Evolutionary conservation across 352 stramenopile genomes (phyloP).

Genomic region (Phytophthora europaea): DNA sequence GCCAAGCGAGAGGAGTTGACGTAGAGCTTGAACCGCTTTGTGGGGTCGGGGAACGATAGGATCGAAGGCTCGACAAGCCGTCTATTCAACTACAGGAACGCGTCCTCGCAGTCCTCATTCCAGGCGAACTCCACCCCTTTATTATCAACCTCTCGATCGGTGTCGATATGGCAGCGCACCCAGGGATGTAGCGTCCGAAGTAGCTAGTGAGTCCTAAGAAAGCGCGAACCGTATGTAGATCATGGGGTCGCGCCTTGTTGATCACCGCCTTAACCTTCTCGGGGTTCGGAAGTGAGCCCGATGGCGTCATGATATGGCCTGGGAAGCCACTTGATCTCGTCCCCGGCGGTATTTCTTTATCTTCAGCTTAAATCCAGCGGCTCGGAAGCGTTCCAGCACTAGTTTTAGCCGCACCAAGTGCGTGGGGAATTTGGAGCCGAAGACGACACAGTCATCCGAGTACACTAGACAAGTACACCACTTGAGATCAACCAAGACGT

Average conservation of each 20-base stretch:
- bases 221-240: background rate
- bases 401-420: background rate
- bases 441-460: too few relatives aligned
- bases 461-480: too few relatives aligned
- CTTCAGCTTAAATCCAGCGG: conserved; percentile 4
- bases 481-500: too few relatives aligned
- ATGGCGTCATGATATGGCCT: conserved; percentile 2
- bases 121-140: too few relatives aligned
- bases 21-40: too few relatives aligned
- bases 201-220: conserved; percentile 3
- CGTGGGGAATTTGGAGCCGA: background rate
- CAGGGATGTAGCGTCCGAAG: conserved; percentile 4
- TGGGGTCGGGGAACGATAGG: too few relatives aligned
- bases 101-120: too few relatives aligned
- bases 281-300: background rate
- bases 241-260: background rate
- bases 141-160: too few relatives aligned
- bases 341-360: conserved; percentile 18
- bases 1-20: too few relatives aligned
- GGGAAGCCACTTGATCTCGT: conserved; percentile 9
- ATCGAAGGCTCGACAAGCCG: too few relatives aligned
- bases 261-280: conserved; percentile 18
- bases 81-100: too few relatives aligned
- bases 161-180: background rate
- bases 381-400: background rate